Base-by-base conservation (phyloP, 257 asterid species). In the Ehretia macrophylla region DNA sequence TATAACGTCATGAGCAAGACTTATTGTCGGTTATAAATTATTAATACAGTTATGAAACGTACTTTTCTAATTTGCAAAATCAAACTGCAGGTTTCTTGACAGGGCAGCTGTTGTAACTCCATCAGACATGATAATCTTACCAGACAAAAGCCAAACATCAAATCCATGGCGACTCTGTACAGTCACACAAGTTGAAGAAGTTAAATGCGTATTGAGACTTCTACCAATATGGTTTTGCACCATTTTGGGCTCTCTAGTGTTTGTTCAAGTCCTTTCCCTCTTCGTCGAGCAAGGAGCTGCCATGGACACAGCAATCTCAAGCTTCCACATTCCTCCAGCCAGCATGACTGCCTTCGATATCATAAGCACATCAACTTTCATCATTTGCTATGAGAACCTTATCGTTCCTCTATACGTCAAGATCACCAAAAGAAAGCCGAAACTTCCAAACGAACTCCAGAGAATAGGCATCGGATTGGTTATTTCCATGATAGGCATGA, bases 211-310 rank as follows among this genome's bases (percentile, higher is more conserved):
- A 23, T 17, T 88, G 17, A 76, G 95, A 54, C 73, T 88, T 20
- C 76, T 88, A 8, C 96, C 96, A 20, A 85, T 88, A 83, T 88
- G 96, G 96, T 68, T 85, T 39, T 88, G 96, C 77, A 75, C 95
- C 63, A 88, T 81, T 1, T 66, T 88, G 19, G 79, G 92, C 17
- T 88, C 96, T 42, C 56, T 79, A 53, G 90, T 83, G 12, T 85
- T 81, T 32, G 95, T 83, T 21, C 96, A 88, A 75, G 92, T 88
- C 47, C 76, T 83, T 17, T 88, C 96, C 8, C 92, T 88, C 62
- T 88, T 88, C 14, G 95, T 88, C 10, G 96, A 85, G 68, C 96
- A 85, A 65, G 96, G 96, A 63, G 72, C 90, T 39, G 84, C 91
- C 17, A 88, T 88, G 96, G 75, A 85, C 79, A 81, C 89, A 1